Conservation (phyloP, 2,329 filamentous ascomycete species). For the Magnaporthales sp. region DNA sequence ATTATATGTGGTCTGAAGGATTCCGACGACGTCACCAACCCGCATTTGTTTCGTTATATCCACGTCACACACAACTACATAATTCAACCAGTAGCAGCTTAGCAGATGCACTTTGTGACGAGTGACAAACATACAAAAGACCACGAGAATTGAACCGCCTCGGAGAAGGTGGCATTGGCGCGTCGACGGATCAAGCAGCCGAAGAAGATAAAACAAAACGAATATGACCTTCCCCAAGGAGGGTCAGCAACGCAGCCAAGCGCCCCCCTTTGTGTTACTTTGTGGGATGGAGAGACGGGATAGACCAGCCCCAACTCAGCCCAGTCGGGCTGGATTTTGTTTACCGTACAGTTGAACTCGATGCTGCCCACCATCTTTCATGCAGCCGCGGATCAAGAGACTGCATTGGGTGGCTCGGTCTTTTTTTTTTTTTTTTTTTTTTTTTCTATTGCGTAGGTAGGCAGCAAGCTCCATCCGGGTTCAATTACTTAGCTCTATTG, state of each 20-base stretch:
- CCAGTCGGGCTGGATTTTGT: background rate
- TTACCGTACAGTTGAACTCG: no score
- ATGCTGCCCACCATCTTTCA: background rate
- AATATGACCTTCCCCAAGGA: background rate
- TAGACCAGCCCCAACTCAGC: background rate
- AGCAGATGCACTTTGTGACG: background rate
- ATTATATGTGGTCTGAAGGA: background rate
- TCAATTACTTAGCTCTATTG: no score
- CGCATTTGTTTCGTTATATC: background rate
- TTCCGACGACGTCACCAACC: background rate
- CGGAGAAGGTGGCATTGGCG: background rate
- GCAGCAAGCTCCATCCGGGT: background rate
- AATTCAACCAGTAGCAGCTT: background rate
- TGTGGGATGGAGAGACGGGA: background rate
- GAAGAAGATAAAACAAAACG: background rate
- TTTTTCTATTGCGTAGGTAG: background rate
- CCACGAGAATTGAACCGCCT: background rate
- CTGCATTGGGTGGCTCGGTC: background rate
- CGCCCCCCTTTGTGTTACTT: background rate
- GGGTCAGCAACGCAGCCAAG: background rate
- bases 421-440: background rate
- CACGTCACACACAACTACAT: background rate
- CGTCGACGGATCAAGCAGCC: background rate
- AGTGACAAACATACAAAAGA: background rate
- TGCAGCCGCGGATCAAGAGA: background rate